Evolutionary conservation across 192 early-diverging fungal genomes (phyloP), one percentile per base, ranked within the genome.

Genomic region (Allomyces arbusculus): DNA sequence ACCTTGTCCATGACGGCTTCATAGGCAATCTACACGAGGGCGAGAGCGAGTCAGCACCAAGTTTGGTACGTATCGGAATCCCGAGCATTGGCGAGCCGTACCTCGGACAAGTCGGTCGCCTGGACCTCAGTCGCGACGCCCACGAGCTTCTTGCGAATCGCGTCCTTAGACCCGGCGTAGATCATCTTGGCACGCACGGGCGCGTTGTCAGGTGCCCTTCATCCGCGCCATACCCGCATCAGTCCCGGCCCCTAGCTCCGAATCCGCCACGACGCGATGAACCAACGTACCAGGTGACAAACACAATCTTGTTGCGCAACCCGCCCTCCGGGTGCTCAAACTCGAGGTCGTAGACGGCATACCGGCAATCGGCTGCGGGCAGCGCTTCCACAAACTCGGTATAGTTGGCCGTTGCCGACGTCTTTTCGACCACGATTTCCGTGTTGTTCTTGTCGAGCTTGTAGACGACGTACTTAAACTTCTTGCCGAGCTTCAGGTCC

Each of bases 331-430:
- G 62, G 61, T 79, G 80, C 63, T 76, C 72, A 71, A 80, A 94
- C 50, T 89, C 81, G 73, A 94, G 87, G 74, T 96, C 93, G 69
- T 87, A 94, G 12, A 94, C 84, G 64, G 85, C 89, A 70, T 87
- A 96, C 67, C 91, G 88, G 73, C 90, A 85, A 50, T 85, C 80
- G 33, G 78, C 68, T 44, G 70, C 69, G 26, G 89, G 89, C 24
- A 96, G 80, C 1, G 72, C 24, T 0, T 20, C 44, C 20, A 90
- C 28, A 70, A 96, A 96, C 19, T 79, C 76, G 33, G 86, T 81
- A 71, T 91, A 96, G 23, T 68, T 62, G 58, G 66, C 73, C 9
- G 66, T 44, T 23, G 69, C 62, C 20, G 69, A 73, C n/a, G 75
- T 66, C 64, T 78, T 83, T 43, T 84, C 84, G 63, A 91, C 83